Conservation (phyloP, 2,329 filamentous ascomycete species). For the Simplicillium aogashimaense region DNA sequence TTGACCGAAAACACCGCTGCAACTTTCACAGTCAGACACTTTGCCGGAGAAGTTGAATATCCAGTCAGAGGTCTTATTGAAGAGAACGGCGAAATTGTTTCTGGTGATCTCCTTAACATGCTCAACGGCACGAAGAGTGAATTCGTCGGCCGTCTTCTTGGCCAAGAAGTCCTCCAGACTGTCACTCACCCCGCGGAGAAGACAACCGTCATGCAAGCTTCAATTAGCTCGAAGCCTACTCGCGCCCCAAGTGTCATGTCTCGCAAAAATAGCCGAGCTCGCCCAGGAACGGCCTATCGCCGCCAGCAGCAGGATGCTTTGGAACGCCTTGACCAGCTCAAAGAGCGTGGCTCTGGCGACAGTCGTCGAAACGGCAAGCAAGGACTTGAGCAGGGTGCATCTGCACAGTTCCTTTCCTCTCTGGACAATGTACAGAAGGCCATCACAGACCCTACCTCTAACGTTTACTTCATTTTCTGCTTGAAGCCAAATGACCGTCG, state of each 20-base stretch:
- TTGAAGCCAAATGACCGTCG: constrained; percentile 93
- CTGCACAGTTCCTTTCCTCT: constrained; percentile 82
- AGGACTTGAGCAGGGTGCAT: constrained; percentile 69
- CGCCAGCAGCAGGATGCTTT: constrained; percentile 31
- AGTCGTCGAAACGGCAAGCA: constrained; percentile 27
- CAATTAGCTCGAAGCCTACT: constrained; percentile 90
- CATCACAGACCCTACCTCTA: constrained; percentile 70
- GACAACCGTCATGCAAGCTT: constrained; percentile 86
- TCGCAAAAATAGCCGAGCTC: constrained; percentile 49
- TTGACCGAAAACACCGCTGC: constrained; percentile 70
- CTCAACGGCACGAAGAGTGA: constrained; percentile 80
- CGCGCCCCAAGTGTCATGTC: constrained; percentile 89
- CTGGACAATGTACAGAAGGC: constrained; percentile 88
- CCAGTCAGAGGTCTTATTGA: constrained; percentile 78
- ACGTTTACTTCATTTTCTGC: constrained; percentile 94
- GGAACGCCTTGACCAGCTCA: constrained; percentile 37
- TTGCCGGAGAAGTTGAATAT: constrained; percentile 94
- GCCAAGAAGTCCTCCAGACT: constrained; percentile 89
- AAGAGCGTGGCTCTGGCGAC: constrained; percentile 35
- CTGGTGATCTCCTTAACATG: constrained; percentile 89
- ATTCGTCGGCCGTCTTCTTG: constrained; percentile 84
- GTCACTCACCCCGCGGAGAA: constrained; percentile 88
- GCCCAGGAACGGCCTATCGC: constrained; percentile 22
- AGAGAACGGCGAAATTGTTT: constrained; percentile 93
- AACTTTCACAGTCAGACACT: constrained; percentile 86